Percentiles rank a stretch among this genome's conserved stretches.
Evolutionary conservation across 768 basidiomycete genomes (phyloP).

Genomic region (Xerocomus brunneocitrinus): DNA sequence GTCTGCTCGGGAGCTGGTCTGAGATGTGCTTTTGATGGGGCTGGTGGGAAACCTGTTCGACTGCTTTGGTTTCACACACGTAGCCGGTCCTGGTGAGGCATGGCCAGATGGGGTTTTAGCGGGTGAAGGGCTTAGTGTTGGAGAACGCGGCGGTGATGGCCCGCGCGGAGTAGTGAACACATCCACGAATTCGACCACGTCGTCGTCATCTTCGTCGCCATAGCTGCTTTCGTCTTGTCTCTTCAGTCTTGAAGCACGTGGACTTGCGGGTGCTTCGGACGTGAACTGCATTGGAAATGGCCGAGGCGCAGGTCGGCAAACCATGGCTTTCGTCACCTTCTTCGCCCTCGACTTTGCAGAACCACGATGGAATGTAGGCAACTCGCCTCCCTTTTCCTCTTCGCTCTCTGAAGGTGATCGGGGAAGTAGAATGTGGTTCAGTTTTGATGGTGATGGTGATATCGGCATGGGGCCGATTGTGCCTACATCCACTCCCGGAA

Average conservation of each 20-base stretch:
- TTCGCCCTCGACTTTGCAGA: slow-evolving; percentile 1
- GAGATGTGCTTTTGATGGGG: slow-evolving; percentile 4
- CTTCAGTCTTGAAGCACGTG: not conserved
- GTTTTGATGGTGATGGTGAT: slow-evolving; percentile 12
- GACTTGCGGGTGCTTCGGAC: not conserved
- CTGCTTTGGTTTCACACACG: not conserved
- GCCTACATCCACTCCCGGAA: not conserved
- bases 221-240: not conserved
- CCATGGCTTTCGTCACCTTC: not conserved
- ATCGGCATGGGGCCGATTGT: not conserved
- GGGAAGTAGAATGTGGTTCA: slow-evolving; percentile 8
- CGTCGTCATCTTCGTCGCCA: not conserved
- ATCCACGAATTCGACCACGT: slow-evolving; percentile 12
- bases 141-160: slow-evolving; percentile 20
- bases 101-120: not conserved
- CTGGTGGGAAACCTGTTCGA: slow-evolving; percentile 8
- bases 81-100: not conserved
- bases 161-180: slow-evolving; percentile 21
- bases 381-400: slow-evolving; percentile 7
- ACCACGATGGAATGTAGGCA: slow-evolving; percentile 19
- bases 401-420: slow-evolving; percentile 7
- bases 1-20: not conserved
- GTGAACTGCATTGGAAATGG: slow-evolving; percentile 27
- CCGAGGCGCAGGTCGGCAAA: slow-evolving; percentile 5
- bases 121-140: slow-evolving; percentile 18